phyloP scores from a whole-genome alignment of 306 rosid species.

The Boehmeria nivea region DNA sequence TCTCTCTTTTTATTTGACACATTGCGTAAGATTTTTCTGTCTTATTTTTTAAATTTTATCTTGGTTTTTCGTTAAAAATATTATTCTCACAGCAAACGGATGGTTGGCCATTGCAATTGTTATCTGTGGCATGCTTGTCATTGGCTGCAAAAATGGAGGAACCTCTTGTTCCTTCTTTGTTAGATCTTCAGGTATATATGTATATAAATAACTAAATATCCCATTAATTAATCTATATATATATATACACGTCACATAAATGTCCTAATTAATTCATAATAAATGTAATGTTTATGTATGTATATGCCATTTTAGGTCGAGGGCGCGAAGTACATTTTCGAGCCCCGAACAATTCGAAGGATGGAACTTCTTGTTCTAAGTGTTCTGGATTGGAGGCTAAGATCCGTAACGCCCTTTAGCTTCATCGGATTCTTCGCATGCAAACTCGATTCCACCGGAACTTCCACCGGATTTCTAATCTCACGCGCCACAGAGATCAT shows the following conservation, averaged over 20 bases:
- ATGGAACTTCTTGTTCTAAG: conserved; percentile 86
- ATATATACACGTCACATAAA: not conserved
- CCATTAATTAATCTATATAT: not conserved
- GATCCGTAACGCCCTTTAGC: conserved; percentile 92
- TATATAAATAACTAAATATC: not conserved
- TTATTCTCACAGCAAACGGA: conserved; percentile 58
- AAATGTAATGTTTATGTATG: not conserved
- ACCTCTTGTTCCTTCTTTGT: conserved; percentile 76
- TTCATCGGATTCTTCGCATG: conserved; percentile 76
- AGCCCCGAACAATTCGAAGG: conserved; percentile 68
- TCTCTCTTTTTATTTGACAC: not conserved
- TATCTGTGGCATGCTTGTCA: conserved; percentile 88
- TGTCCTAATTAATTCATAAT: not conserved
- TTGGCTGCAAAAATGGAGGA: conserved; percentile 99
- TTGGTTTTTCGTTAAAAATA: not conserved
- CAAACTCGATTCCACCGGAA: conserved; percentile 73
- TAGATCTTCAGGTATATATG: conserved; percentile 79
- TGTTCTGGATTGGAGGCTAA: conserved; percentile 87
- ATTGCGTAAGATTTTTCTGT: not conserved
- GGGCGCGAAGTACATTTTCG: conserved; percentile 79
- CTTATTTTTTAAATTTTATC: not conserved
- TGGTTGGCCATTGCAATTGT: conserved; percentile 93
- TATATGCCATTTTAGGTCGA: conserved; percentile 41
- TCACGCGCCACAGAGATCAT: conserved; percentile 81
- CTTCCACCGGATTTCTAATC: conserved; percentile 51